phyloP scores from a whole-genome alignment of 1,139 yeast species.

The Starmera stellimalicola region DNA sequence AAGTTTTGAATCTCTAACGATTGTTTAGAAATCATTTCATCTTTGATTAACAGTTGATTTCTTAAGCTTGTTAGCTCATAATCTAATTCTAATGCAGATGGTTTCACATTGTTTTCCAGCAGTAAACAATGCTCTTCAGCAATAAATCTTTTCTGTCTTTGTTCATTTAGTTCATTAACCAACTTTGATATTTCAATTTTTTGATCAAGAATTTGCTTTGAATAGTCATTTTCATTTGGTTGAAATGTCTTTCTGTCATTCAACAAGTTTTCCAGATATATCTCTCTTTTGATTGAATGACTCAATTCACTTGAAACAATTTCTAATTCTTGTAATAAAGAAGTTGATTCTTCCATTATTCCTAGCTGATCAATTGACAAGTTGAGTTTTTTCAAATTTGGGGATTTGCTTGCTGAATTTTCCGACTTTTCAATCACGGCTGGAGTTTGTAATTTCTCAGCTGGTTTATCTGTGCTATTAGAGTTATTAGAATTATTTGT shows the following conservation, averaged over 20 bases:
- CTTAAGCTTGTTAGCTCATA: conserved; percentile 48
- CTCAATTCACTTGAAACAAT: conserved; percentile 65
- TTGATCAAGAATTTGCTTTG: conserved; percentile 31
- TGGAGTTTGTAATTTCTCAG: background rate
- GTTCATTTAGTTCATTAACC: conserved; percentile 51
- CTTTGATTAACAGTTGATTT: conserved; percentile 36
- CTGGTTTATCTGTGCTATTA: background rate
- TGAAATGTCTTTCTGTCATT: conserved; percentile 9
- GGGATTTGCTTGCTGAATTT: background rate
- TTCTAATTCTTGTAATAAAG: conserved; percentile 52
- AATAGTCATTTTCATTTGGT: conserved; percentile 16
- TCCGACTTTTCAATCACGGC: background rate
- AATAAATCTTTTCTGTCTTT: conserved; percentile 52
- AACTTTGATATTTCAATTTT: conserved; percentile 40
- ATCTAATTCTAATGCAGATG: conserved; percentile 47
- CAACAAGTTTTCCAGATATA: conserved; percentile 43
- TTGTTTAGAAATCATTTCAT: conserved; percentile 33
- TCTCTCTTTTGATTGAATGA: conserved; percentile 58
- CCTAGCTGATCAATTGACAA: conserved; percentile 55
- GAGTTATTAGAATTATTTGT: background rate
- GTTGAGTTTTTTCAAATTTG: conserved; percentile 17
- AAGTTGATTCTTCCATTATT: conserved; percentile 48
- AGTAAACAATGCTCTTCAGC: conserved; percentile 62
- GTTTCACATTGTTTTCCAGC: conserved; percentile 41
- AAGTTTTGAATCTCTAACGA: conserved; percentile 18